Conservation (phyloP, 768 basidiomycete genomes). For the Boletus sp. region DNA sequence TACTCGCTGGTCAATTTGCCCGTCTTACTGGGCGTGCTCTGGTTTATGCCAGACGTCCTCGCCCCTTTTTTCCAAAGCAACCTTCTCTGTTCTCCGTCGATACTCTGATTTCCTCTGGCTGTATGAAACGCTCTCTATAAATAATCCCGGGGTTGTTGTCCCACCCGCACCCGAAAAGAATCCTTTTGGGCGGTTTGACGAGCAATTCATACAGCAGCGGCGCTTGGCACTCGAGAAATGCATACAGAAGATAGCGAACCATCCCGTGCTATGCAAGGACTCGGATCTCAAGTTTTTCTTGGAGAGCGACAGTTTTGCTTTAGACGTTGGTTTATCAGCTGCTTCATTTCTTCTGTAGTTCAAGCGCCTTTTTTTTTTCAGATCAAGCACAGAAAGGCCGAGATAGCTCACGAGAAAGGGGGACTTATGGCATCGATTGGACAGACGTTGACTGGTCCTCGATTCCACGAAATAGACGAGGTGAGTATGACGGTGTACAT, state of each 20-base stretch:
- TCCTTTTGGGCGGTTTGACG: slow-evolving; percentile 88
- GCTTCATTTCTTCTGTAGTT: background rate
- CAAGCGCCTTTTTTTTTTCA: slow-evolving; percentile 26
- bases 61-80: slow-evolving; percentile 72
- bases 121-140: slow-evolving; percentile 79
- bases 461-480: slow-evolving; percentile 88
- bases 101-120: slow-evolving; percentile 99
- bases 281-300: slow-evolving; percentile 85
- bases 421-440: slow-evolving; percentile 85
- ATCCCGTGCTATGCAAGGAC: slow-evolving; percentile 87
- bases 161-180: slow-evolving; percentile 97
- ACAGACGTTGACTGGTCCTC: slow-evolving; percentile 70
- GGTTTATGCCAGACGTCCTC: slow-evolving; percentile 66
- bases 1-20: background rate
- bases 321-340: slow-evolving; percentile 62
- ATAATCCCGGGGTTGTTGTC: slow-evolving; percentile 96
- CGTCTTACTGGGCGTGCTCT: background rate
- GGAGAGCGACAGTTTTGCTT: slow-evolving; percentile 86
- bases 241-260: slow-evolving; percentile 88
- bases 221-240: slow-evolving; percentile 83
- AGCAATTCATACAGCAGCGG: slow-evolving; percentile 86
- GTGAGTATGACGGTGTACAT: slow-evolving; percentile 34
- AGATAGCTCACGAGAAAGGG: slow-evolving; percentile 70
- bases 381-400: slow-evolving; percentile 87
- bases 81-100: slow-evolving; percentile 92